phyloP scores from a whole-genome alignment of 345 rosid species.

The Ailanthus altissimus region DNA sequence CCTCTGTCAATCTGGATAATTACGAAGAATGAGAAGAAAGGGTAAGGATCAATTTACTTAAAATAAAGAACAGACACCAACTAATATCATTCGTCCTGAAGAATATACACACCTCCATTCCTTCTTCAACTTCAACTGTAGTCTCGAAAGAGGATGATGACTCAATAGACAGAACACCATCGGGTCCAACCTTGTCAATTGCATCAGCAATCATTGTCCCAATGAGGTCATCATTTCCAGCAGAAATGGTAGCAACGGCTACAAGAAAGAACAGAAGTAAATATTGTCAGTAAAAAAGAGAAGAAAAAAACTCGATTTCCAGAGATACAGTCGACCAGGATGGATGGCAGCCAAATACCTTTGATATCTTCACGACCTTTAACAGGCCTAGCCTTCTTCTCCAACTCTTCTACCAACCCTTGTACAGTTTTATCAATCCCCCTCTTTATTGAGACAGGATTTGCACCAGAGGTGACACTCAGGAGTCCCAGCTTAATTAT shows the following conservation, averaged over 20 bases:
- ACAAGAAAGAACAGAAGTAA: constrained; percentile 1
- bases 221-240: constrained; percentile 95
- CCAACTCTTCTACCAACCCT: constrained; percentile 74
- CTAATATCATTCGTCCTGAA: background rate
- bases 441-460: constrained; percentile 84
- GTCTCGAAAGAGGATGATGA: constrained; percentile 98
- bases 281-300: background rate
- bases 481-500: constrained; percentile 83
- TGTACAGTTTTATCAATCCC: constrained; percentile 91
- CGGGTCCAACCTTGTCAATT: constrained; percentile 98
- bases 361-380: constrained; percentile 86
- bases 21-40: background rate
- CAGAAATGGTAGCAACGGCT: constrained; percentile 94
- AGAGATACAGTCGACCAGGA: background rate
- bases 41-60: background rate
- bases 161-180: constrained; percentile 96
- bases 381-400: constrained; percentile 83
- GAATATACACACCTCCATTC: constrained; percentile 72
- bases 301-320: background rate
- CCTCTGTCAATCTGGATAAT: constrained; percentile 89
- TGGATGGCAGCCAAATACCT: constrained; percentile 39
- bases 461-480: constrained; percentile 95
- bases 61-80: background rate
- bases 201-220: constrained; percentile 98
- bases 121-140: constrained; percentile 95